Evolutionary conservation across 495 filamentous ascomycete species (phyloP).

Genomic region (Penicillium atrosanguineum): DNA sequence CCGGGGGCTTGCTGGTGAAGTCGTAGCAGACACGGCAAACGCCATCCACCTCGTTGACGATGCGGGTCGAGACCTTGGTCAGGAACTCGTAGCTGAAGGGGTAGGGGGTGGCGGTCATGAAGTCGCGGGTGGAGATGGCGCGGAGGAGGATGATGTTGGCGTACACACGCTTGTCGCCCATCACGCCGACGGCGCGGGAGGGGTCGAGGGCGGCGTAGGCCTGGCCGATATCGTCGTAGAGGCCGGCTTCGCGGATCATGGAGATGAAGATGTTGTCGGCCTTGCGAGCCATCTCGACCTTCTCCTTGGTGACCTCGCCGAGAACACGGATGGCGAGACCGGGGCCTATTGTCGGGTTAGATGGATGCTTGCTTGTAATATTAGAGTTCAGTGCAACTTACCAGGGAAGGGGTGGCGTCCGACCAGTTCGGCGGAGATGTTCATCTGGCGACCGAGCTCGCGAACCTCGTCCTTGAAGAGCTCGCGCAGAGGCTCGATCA

Average conservation of each 20-base stretch:
- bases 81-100: constrained; percentile 3
- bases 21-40: constrained; percentile 26
- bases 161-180: constrained; percentile 25
- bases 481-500: constrained; percentile 76
- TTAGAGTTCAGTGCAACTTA: constrained; percentile 1
- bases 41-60: constrained; percentile 26
- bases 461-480: constrained; percentile 82
- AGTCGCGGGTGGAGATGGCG: constrained; percentile 20
- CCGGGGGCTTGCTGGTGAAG: constrained; percentile 26
- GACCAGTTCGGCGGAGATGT: constrained; percentile 73
- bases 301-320: constrained; percentile 79
- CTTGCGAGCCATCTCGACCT: constrained; percentile 74
- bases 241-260: constrained; percentile 77
- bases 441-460: constrained; percentile 71
- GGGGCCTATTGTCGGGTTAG: constrained; percentile 40
- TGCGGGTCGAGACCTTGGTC: constrained; percentile 14
- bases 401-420: constrained; percentile 80
- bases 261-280: constrained; percentile 84
- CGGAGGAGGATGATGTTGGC: constrained; percentile 27
- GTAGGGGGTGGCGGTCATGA: constrained; percentile 18
- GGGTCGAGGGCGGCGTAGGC: constrained; percentile 74
- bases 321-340: constrained; percentile 88
- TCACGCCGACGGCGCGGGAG: constrained; percentile 20
- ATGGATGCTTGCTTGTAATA: constrained; percentile 17
- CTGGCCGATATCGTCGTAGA: constrained; percentile 76